Evolutionary conservation across 768 basidiomycete species (phyloP), one percentile per base, ranked within the genome.

Genomic region (Inosperma sp.): DNA sequence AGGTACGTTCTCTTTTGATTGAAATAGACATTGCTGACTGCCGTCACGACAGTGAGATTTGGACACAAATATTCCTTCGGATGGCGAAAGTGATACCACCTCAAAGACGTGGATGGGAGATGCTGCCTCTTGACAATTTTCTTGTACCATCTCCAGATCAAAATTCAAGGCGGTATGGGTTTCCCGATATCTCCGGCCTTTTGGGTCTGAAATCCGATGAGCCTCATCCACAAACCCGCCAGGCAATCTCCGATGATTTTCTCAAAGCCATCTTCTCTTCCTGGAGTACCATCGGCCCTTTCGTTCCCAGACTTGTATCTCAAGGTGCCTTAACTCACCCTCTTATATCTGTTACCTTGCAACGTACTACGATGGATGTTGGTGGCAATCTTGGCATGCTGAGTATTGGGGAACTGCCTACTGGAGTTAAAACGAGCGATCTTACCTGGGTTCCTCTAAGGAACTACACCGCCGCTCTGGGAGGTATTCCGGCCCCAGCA

Each of bases 391-490:
- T 73, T 12, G 86, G 87, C 2, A 63, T 78, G 51, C 64, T 89
- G 30, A 84, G 79, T 46, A 71, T 90, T 17, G 88, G 88, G 4
- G 78, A 75, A 45, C 69, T 88, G 6, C 87, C 86, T 3, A 52
- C 59, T 0, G 74, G 73, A 1, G 70, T 86, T 2, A 55, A 64
- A 7, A 68, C 69, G 6, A 70, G 74, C 7, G 72, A 72, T 19
- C 56, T 89, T 54, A 84, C 82, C 0, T 90, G 86, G 87, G 80
- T 78, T 0, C 72, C 77, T 3, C 68, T 91, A 7, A 76, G 85
- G 2, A 55, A 60, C 4, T 91, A 90, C 62, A 66, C 74, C 0
- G 55, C 61, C 1, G 58, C 55, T 3, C 66, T 84, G 51, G 81
- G 78, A 7, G 86, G 83, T 1, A 58, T 88, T 23, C 68, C 72